These are phyloP conservation scores for Aspergillus bertholletiae DNA, from an alignment of 495 filamentous ascomycete species.

Conservation along the genomic window DNA sequence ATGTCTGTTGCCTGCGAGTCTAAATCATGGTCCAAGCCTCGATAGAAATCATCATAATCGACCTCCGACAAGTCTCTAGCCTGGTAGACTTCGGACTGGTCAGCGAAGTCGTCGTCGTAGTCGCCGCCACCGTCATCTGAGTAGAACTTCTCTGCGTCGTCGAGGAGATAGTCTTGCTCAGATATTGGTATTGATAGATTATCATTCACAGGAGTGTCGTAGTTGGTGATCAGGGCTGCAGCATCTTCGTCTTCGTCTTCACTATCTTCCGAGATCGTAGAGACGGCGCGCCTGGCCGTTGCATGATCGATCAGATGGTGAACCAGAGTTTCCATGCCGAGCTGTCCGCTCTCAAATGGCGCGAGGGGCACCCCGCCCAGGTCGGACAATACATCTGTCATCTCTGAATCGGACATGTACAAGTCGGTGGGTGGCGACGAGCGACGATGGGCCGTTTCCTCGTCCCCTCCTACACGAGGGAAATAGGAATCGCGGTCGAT, in stretches of 20 bases:
- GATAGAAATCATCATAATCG: conserved; percentile 36
- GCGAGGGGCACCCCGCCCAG: conserved; percentile 18
- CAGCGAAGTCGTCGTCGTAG: conserved; percentile 8
- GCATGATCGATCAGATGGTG: conserved; percentile 19
- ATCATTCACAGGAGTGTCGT: conserved; percentile 20
- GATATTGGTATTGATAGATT: conserved; percentile 12
- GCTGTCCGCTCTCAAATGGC: conserved; percentile 15
- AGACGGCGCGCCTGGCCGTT: conserved; percentile 12
- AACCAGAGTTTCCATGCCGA: conserved; percentile 18
- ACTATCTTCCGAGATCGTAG: conserved; percentile 21
- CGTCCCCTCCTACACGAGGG: background rate
- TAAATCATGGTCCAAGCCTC: conserved; percentile 17
- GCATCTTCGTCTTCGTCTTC: conserved; percentile 18
- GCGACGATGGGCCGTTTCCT: background rate
- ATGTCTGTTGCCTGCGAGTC: conserved; percentile 14
- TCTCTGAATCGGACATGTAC: conserved; percentile 23
- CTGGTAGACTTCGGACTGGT: background rate
- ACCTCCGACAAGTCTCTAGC: conserved; percentile 19
- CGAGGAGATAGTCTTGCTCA: conserved; percentile 23
- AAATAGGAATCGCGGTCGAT: conserved; percentile 11
- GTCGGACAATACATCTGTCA: conserved; percentile 21
- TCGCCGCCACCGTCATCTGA: conserved; percentile 27
- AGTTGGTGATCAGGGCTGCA: conserved; percentile 28
- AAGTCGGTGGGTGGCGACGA: conserved; percentile 9
- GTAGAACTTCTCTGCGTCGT: conserved; percentile 38